Evolutionary conservation across 2,329 filamentous ascomycete genomes (phyloP).

Genomic region (Pestalotiopsis sp.): DNA sequence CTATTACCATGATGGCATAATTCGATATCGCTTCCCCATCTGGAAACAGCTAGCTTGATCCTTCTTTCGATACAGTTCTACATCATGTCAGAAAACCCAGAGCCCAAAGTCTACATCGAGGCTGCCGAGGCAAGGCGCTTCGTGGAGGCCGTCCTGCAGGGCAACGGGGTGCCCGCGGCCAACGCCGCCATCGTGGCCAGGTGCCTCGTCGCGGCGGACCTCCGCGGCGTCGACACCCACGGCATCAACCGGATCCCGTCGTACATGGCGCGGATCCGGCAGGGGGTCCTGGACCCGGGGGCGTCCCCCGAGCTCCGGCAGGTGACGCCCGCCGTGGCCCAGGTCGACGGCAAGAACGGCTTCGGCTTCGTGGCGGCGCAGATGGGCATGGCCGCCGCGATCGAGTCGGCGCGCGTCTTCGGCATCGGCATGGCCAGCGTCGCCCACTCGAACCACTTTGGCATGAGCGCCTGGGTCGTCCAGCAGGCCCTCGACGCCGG

Average conservation of each 20-base stretch:
- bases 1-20: neutral
- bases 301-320: slow-evolving; percentile 60
- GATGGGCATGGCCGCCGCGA: slow-evolving; percentile 64
- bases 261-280: slow-evolving; percentile 72
- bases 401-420: slow-evolving; percentile 62
- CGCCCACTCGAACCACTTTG: slow-evolving; percentile 79
- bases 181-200: slow-evolving; percentile 65
- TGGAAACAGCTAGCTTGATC: neutral
- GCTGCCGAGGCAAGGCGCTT: slow-evolving; percentile 45
- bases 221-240: slow-evolving; percentile 79
- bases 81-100: neutral
- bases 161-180: slow-evolving; percentile 57
- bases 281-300: slow-evolving; percentile 64
- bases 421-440: slow-evolving; percentile 77
- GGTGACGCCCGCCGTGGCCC: slow-evolving; percentile 70
- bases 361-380: slow-evolving; percentile 76
- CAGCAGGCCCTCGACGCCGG: slow-evolving; percentile 72
- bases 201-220: slow-evolving; percentile 71
- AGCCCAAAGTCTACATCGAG: slow-evolving; percentile 32
- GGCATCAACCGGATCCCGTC: slow-evolving; percentile 77
- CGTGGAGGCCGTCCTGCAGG: slow-evolving; percentile 54
- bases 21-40: neutral
- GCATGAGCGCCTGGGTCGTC: slow-evolving; percentile 80
- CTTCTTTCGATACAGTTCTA: neutral
- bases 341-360: slow-evolving; percentile 66